These are phyloP conservation scores for Fraxinus latifolia DNA, from an alignment of 305 asterid species.

Conservation along the genomic window DNA sequence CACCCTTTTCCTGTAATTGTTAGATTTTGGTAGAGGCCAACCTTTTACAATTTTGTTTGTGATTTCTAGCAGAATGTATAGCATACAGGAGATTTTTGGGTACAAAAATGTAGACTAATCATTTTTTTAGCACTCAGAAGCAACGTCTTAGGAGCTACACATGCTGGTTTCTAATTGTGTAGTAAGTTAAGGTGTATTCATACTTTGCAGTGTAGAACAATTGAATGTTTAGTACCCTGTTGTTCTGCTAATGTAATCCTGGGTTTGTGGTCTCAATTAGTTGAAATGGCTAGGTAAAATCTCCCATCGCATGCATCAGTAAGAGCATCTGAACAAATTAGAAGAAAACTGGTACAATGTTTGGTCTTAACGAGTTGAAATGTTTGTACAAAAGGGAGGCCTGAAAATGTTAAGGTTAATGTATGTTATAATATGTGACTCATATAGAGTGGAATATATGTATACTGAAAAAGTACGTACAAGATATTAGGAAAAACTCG, in stretches of 20 bases:
- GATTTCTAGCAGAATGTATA: constrained; percentile 17
- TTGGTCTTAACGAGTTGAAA: not conserved
- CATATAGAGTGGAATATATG: not conserved
- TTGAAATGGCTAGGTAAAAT: not conserved
- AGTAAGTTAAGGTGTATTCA: not conserved
- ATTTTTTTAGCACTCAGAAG: not conserved
- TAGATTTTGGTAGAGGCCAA: constrained; percentile 17
- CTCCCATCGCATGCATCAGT: not conserved
- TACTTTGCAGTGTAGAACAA: not conserved
- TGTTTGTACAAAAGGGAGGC: not conserved
- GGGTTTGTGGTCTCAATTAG: not conserved
- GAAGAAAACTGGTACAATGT: not conserved
- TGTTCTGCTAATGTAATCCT: not conserved
- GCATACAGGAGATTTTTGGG: constrained; percentile 17
- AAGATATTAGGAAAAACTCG: not conserved
- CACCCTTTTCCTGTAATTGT: constrained; percentile 8
- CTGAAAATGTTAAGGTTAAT: not conserved
- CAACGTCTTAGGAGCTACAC: not conserved
- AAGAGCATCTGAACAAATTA: not conserved
- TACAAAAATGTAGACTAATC: not conserved
- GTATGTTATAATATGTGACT: not conserved
- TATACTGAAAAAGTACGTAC: not conserved
- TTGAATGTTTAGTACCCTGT: not conserved
- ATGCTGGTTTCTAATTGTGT: not conserved
- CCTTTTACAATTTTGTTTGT: constrained; percentile 21